Base-by-base conservation (phyloP, 139 green algal genomes). In the Gonium pectorale region DNA sequence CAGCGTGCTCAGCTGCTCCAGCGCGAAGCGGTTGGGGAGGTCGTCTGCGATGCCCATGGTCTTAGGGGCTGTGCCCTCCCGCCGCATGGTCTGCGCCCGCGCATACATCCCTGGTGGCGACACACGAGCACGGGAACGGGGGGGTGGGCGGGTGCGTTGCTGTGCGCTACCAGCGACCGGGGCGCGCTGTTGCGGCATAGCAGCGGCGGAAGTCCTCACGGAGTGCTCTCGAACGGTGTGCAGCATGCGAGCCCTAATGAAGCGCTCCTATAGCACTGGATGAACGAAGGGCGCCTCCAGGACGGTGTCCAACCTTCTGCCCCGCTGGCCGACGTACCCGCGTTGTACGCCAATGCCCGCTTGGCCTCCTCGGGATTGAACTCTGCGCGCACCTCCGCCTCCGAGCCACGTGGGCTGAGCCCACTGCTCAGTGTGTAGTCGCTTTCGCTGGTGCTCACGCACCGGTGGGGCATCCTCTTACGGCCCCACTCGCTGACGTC, bases 1-100 rank as follows among this genome's bases (percentile, higher is more conserved):
- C 71, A 98, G 86, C n/a, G 87, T 54, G 73, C 87, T 86, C 22
- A 98, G 91, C 83, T 97, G 92, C 84, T 98, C 82, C 68, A 94
- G 94, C 24, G 94, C 95, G 79, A 98, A 87, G 19, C 94, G 85
- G 15, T 91, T 91, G 2, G 94, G 93, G 77, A 97, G 85, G 70
- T 96, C 94, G 60, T 96, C 95, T 5, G 90, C 88, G n/a, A 94
- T 90, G 64, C 90, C 90, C 86, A 95, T 70, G 0, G 89, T 84
- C 11, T 86, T 82, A 1, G 89, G 86, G 19, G 86, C 85, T 35
- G 80, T 78, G 67, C 93, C 91, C 19, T 92, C 89, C 21, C 87
- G 87, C 40, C 87, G 78, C 75, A 91, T 71, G 21, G 85, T 83
- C 38, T 92, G 87, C 2, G 86, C 89, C 1, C 83, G 64, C 9